Base-by-base conservation (phyloP, 106 monocot species). In the Phalaenopsis equestris region DNA sequence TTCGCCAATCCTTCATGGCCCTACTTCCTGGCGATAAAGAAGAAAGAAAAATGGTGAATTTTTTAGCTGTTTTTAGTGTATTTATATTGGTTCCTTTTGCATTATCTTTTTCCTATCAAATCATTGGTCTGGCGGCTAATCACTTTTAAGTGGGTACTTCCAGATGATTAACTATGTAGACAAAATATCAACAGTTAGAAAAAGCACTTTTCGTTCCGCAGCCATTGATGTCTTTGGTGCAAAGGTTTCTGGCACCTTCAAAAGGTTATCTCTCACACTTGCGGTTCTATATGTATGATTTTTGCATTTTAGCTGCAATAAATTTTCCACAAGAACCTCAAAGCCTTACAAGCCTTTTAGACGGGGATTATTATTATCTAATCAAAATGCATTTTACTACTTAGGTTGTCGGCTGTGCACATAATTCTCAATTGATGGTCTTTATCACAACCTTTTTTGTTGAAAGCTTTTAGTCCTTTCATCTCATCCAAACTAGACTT, bases 191-290 rank as follows among this genome's bases (percentile, higher is more conserved):
- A 68, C 76, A 55, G 83, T 85, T 56, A 88, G 93, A 81, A 94
- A 90, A 75, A 89, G 87, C 76, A 84, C 87, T 64, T 96, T 94
- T 85, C 8, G 78, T 45, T 87, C 85, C 56, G 89, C 89, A 61
- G 90, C 96, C 68, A 78, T n/a, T 79, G 96, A 94, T 48, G 90
- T 94, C 24, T 96, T 96, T 83, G 79, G 75, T 75, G 85, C 96
- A 79, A 96, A 96, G 86, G 77, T 96, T 72, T 96, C 96, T 4
- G 94, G 96, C 85, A 96, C 94, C 21, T 96, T 96, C 77, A 96
- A 90, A 94, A 91, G 96, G 93, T 94, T 39, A 6, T 81, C 37
- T 82, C 77, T 77, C 47, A 36, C 36, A 70, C 38, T 38, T 70
- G 0, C 14, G 39, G 38, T 39, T 70, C 38, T 61, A 14, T 52